Percentiles rank a stretch among this genome's conserved stretches.
Conservation (phyloP, 2,329 filamentous ascomycete genomes). For the Cladophialophora exuberans region DNA sequence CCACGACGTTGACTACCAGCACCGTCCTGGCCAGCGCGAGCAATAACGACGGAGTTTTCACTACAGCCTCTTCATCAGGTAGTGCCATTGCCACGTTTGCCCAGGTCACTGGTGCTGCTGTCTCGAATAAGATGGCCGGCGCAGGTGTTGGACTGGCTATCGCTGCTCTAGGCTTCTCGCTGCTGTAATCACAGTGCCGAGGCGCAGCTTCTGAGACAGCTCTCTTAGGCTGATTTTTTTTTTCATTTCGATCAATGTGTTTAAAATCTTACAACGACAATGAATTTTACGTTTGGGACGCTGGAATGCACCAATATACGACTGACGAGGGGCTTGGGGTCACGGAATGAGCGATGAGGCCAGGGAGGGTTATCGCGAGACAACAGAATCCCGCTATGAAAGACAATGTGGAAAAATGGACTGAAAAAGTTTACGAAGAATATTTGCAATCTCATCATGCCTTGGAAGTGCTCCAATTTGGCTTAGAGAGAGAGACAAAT, state of each 20-base stretch:
- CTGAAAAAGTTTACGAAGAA: neutral
- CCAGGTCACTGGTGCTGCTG: slow-evolving; percentile 43
- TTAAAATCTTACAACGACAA: neutral
- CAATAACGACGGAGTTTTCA: neutral
- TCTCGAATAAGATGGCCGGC: slow-evolving; percentile 42
- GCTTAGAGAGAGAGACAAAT: slow-evolving; percentile 1
- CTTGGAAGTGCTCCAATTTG: slow-evolving; percentile 21
- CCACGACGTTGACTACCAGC: slow-evolving; percentile 34
- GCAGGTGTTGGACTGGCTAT: slow-evolving; percentile 48
- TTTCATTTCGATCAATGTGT: neutral
- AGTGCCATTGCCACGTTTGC: slow-evolving; percentile 34
- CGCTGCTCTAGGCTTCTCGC: slow-evolving; percentile 34
- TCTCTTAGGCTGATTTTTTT: neutral
- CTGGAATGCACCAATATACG: neutral
- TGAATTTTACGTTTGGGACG: neutral
- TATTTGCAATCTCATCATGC: neutral
- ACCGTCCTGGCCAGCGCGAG: slow-evolving; percentile 30
- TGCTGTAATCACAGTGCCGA: slow-evolving; percentile 16
- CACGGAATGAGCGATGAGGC: neutral
- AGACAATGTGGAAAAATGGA: neutral
- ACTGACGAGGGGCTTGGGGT: neutral
- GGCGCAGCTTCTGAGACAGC: too few relatives aligned
- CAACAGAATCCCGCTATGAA: neutral
- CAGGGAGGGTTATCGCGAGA: too few relatives aligned
- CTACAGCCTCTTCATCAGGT: slow-evolving; percentile 14